Percentiles rank a stretch among this genome's conserved stretches.
phyloP scores from a whole-genome alignment of 768 basidiomycete species.

The Russula sp. region DNA sequence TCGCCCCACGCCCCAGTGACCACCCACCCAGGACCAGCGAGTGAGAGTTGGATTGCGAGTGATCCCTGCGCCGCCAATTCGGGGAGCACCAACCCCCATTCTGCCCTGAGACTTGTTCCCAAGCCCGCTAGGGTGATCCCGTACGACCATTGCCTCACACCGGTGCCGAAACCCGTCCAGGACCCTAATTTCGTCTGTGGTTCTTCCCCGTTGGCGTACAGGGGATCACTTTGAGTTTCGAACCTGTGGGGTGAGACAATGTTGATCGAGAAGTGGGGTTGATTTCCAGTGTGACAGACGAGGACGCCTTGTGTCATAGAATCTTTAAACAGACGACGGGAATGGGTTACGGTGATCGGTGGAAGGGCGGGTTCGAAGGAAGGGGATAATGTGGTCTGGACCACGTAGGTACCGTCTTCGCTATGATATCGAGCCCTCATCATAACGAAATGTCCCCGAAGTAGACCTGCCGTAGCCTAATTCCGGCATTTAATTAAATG shows the following conservation, averaged over 20 bases:
- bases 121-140: conserved; percentile 45
- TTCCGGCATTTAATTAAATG: not conserved
- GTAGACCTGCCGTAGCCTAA: conserved; percentile 26
- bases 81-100: conserved; percentile 46
- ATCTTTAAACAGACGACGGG: conserved; percentile 23
- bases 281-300: conserved; percentile 13
- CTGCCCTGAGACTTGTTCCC: conserved; percentile 44
- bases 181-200: conserved; percentile 37
- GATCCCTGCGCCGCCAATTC: conserved; percentile 53
- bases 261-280: conserved; percentile 20
- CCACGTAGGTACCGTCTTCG: conserved; percentile 12
- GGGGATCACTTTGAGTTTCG: conserved; percentile 3
- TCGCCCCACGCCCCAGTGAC: conserved; percentile 47
- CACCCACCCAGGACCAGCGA: conserved; percentile 40
- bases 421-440: conserved; percentile 14
- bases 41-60: conserved; percentile 43
- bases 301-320: conserved; percentile 24
- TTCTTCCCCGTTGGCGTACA: conserved; percentile 15
- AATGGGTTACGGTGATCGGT: conserved; percentile 22
- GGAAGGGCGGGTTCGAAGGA: conserved; percentile 13
- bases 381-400: conserved; percentile 21
- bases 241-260: conserved; percentile 16
- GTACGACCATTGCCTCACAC: conserved; percentile 42
- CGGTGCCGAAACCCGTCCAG: conserved; percentile 43
- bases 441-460: conserved; percentile 16